Base-by-base conservation (phyloP, 2,329 filamentous ascomycete species). In the Penicillium oxalicum region DNA sequence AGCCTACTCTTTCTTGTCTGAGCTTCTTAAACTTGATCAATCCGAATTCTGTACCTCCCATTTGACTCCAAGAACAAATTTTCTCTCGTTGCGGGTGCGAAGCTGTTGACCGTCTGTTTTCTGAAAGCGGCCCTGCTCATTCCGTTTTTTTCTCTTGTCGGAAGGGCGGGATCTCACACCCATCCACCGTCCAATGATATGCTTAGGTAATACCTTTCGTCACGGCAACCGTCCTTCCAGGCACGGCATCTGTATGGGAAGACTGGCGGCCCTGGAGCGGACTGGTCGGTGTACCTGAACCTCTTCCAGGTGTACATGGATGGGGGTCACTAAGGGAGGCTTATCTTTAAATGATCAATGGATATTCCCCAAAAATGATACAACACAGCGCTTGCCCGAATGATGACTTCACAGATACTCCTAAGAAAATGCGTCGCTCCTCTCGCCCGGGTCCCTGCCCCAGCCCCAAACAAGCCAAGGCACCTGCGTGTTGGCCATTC, bases 151-250 rank as follows among this genome's bases (percentile, higher is more conserved):
- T 58, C 60, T 62, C 58, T 65, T 65, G 54, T 67, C 66, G 66
- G 66, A 61, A 66, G 63, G 58, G 57, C 64, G 64, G 66, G 63
- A 62, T 61, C 61, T 53, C 46, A 58, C 46, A 59, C n/a, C n/a
- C n/a, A n/a, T n/a, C n/a, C n/a, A n/a, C n/a, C n/a, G n/a, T 60
- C 58, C 59, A 47, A 50, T 60, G 58, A 54, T 50, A 48, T 44
- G 53, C 60, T 65, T 69, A 61, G 61, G 52, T 67, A 63, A 68
- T 56, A 42, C 43, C 38, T 62, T 66, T 67, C 59, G 64, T 67
- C 62, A 63, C 61, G 60, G 62, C 62, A 66, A 65, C 63, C 56
- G 27, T 37, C 11, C n/a, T 7, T n/a, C n/a, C 40, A 24, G 6
- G 27, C 18, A 40, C 13, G 27, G 11, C 9, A 28, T 12, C 8